phyloP scores from a whole-genome alignment of 129 eudicot species.

The Chrysanthemum lavandulifolium region DNA sequence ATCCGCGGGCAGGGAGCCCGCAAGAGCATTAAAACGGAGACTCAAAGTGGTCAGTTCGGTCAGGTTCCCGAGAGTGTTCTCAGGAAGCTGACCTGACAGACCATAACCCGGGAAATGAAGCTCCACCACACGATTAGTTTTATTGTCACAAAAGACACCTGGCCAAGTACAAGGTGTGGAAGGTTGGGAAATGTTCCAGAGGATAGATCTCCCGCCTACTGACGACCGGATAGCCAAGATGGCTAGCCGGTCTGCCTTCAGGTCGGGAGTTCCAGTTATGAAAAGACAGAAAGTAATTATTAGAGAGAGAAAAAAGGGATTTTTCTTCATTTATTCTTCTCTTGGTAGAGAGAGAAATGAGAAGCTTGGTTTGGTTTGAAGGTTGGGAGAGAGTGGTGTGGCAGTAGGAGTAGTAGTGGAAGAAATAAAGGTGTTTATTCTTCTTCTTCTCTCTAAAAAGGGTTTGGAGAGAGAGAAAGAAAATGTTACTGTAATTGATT shows the following conservation, averaged over 20 bases:
- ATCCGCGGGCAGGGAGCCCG: conserved; percentile 57
- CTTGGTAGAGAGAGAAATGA: conserved; percentile 3
- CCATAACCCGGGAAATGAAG: conserved; percentile 81
- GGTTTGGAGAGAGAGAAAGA: conserved; percentile 15
- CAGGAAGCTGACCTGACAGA: conserved; percentile 68
- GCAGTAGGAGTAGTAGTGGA: conserved; percentile 20
- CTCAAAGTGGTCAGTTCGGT: conserved; percentile 56
- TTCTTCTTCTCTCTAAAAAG: conserved; percentile 17
- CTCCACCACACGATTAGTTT: conserved; percentile 52
- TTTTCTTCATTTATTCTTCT: conserved; percentile 8
- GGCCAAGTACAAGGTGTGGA: conserved; percentile 67
- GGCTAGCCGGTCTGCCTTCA: conserved; percentile 58
- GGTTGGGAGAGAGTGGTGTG: conserved; percentile 16
- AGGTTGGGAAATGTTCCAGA: conserved; percentile 69
- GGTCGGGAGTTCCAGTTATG: conserved; percentile 39
- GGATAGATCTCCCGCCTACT: conserved; percentile 67
- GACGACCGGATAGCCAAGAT: conserved; percentile 65
- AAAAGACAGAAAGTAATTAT: conserved; percentile 20
- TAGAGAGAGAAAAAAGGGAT: conserved; percentile 31
- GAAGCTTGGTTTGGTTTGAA: not conserved
- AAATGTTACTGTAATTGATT: not conserved
- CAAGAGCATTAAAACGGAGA: conserved; percentile 73
- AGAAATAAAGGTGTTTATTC: not conserved
- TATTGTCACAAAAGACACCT: conserved; percentile 58
- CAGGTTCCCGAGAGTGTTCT: conserved; percentile 48